Base-by-base conservation (phyloP, 768 basidiomycete genomes). In the Auricularia cornea region DNA sequence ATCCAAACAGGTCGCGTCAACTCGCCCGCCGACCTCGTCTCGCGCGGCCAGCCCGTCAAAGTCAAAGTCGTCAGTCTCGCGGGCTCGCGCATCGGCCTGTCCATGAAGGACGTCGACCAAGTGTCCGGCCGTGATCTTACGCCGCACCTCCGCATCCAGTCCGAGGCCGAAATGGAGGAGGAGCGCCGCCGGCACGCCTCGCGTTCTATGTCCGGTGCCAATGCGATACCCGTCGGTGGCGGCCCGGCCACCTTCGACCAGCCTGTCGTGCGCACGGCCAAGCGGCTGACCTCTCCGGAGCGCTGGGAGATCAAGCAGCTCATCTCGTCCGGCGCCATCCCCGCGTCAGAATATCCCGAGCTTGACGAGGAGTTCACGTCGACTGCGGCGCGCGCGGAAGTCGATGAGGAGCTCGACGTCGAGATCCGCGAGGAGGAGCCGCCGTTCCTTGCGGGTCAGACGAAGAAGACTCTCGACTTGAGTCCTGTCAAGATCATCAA, bases 221-320 rank as follows among this genome's bases (percentile, higher is more conserved):
- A 99, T 69, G 84, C 94, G 18, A 80, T 95, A 26, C 92, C 95
- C 2, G 79, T 98, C 18, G 80, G 79, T 74, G 83, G 70, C 69
- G 56, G 62, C 10, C 52, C 60, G 16, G 62, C 76, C 11, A 11
- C 60, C 57, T 52, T 65, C 65, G 59, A 66, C 59, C 63, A 72
- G 28, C 82, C 83, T 10, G 81, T 48, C 10, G 51, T 86, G 18
- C 84, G 87, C 33, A 91, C 89, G 2, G 92, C 94, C 0, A 94
- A 94, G 71, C 84, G 96, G 18, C 78, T 98, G 63, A 95, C 95
- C 1, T 94, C 92, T 6, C 97, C 97, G 1, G 97, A 99, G 74
- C 86, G 97, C 31, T 99, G 97, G 94, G 97, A 99, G 78, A 95
- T 99, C 75, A 98, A 98, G 75, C 97, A 98, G 73, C 84, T 99